A percentile compares a stretch with the other conserved stretches of the same genome.
These are phyloP conservation scores for Russula sp. DNA, from an alignment of 768 basidiomycete genomes.

Conservation along the genomic window DNA sequence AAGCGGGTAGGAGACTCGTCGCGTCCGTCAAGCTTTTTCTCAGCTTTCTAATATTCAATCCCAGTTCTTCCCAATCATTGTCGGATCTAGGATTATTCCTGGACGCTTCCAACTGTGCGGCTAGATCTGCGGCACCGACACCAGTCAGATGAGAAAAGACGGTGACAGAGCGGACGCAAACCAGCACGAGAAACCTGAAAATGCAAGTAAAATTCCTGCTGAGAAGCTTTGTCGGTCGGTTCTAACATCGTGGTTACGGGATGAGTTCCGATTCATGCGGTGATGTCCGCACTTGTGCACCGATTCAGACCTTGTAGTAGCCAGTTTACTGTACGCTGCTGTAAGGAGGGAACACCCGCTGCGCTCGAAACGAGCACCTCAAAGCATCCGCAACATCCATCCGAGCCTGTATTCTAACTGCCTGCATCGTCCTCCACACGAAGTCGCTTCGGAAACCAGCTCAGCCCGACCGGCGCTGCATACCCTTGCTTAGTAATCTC, in stretches of 20 bases:
- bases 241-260: conserved; percentile 28
- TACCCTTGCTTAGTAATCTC: too few species aligned
- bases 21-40: conserved; percentile 61
- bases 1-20: conserved; percentile 56
- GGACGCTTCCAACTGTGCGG: conserved; percentile 40
- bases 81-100: conserved; percentile 31
- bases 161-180: conserved; percentile 32
- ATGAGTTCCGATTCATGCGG: neutral
- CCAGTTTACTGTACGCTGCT: too few species aligned
- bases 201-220: conserved; percentile 43
- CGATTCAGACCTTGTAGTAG: too few species aligned
- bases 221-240: conserved; percentile 37
- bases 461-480: too few species aligned
- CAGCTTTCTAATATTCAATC: conserved; percentile 41
- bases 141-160: neutral
- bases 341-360: too few species aligned
- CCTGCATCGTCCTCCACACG: too few species aligned
- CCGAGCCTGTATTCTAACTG: too few species aligned
- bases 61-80: conserved; percentile 2
- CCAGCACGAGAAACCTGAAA: conserved; percentile 49
- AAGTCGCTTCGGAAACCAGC: too few species aligned
- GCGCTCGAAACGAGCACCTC: too few species aligned
- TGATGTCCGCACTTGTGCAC: neutral
- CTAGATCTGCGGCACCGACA: conserved; percentile 38
- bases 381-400: too few species aligned